phyloP scores from a whole-genome alignment of 768 basidiomycete species.

The Tricholoma hemisulphureum region DNA sequence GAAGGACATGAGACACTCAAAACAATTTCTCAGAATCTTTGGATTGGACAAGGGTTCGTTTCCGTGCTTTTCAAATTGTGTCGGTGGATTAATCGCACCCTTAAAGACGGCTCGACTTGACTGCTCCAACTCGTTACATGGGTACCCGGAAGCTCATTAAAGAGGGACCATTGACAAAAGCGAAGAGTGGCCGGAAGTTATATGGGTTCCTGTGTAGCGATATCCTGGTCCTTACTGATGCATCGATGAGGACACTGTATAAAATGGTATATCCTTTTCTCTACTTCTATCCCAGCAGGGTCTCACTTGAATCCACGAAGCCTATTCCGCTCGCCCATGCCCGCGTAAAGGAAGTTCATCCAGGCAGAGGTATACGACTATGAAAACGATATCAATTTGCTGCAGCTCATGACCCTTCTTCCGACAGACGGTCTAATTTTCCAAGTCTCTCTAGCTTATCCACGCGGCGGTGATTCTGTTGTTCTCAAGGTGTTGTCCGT shows the following conservation, averaged over 20 bases:
- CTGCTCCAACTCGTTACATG: conserved; percentile 82
- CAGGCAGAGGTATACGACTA: conserved; percentile 45
- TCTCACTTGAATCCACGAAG: conserved; percentile 32
- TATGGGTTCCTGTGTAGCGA: conserved; percentile 85
- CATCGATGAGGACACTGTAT: conserved; percentile 65
- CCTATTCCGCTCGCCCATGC: conserved; percentile 75
- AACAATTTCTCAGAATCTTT: conserved; percentile 73
- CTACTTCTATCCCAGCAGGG: background rate
- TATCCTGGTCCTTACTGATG: conserved; percentile 83
- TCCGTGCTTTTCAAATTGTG: conserved; percentile 18
- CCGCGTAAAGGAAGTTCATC: conserved; percentile 51
- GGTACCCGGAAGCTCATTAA: conserved; percentile 77
- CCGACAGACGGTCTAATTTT: conserved; percentile 65
- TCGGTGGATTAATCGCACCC: conserved; percentile 16
- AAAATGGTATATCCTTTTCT: conserved; percentile 61
- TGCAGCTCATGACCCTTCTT: background rate
- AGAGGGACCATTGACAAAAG: conserved; percentile 75
- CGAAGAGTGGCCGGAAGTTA: conserved; percentile 80
- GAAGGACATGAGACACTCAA: conserved; percentile 78
- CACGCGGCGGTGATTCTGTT: conserved; percentile 72
- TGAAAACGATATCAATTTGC: background rate
- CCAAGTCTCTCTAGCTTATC: conserved; percentile 63
- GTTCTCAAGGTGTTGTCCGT: conserved; percentile 37
- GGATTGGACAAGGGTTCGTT: conserved; percentile 82
- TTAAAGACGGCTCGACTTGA: conserved; percentile 71